A percentile compares a stretch with the other conserved stretches of the same genome.
phyloP scores from a whole-genome alignment of 2,329 filamentous ascomycete species.

The Claviceps sp. region DNA sequence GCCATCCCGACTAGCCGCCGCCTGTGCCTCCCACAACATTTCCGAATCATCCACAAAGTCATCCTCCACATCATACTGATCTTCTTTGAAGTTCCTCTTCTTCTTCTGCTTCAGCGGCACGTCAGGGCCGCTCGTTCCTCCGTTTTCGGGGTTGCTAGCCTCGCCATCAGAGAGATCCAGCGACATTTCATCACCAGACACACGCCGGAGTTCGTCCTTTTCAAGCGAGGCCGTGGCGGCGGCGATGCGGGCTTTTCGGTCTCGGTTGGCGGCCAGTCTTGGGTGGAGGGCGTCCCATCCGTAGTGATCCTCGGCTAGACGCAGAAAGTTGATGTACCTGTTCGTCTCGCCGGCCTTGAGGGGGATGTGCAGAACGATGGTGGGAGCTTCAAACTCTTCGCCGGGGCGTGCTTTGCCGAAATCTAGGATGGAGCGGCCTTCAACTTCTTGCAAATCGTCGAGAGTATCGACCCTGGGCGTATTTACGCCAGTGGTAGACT shows the following conservation, averaged over 20 bases:
- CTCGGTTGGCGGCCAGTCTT: conserved; percentile 74
- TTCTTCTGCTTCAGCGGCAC: conserved; percentile 55
- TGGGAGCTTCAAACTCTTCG: conserved; percentile 50
- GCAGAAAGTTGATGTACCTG: conserved; percentile 90
- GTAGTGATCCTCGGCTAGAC: conserved; percentile 83
- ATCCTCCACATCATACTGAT: conserved; percentile 73
- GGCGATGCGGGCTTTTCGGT: conserved; percentile 75
- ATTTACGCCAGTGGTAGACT: conserved; percentile 25
- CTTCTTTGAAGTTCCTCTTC: conserved; percentile 67
- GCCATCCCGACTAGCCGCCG: conserved; percentile 84
- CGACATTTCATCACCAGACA: conserved; percentile 72
- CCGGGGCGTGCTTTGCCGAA: conserved; percentile 47
- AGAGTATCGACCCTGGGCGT: conserved; percentile 36
- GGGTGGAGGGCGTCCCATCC: conserved; percentile 91
- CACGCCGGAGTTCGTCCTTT: conserved; percentile 53
- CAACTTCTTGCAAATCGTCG: conserved; percentile 31
- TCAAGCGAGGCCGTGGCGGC: conserved; percentile 80
- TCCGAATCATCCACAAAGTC: conserved; percentile 90
- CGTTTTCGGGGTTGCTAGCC: conserved; percentile 83
- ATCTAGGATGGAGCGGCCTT: conserved; percentile 45
- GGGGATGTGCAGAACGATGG: conserved; percentile 72
- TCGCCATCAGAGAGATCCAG: conserved; percentile 62
- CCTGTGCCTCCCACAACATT: conserved; percentile 87
- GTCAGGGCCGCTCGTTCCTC: conserved; percentile 44
- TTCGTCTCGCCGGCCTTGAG: conserved; percentile 65